phyloP scores from a whole-genome alignment of 164 flowering plant genomes.

The Berberis vulgaris region DNA sequence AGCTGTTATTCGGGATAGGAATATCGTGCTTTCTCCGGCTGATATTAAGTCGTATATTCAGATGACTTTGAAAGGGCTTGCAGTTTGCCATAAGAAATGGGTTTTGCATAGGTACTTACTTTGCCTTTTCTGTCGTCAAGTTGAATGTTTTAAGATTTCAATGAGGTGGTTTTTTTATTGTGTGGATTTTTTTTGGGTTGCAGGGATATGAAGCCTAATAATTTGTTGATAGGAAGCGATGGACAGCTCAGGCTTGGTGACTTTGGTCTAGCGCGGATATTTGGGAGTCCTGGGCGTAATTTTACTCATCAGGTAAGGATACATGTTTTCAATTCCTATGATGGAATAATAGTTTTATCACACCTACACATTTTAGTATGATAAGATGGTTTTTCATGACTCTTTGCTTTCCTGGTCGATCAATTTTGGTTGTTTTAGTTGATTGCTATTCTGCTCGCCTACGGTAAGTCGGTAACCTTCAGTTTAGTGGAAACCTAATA shows the following conservation, averaged over 20 bases:
- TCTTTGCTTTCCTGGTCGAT: no score
- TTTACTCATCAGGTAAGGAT: conserved; percentile 80
- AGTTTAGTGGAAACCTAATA: no score
- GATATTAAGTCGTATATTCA: conserved; percentile 85
- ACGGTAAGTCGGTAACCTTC: no score
- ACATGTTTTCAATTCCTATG: not conserved
- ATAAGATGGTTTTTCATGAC: no score
- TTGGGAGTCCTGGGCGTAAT: conserved; percentile 92
- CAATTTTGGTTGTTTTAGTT: no score
- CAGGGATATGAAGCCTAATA: conserved; percentile 99
- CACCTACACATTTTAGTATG: no score
- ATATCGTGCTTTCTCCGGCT: conserved; percentile 84
- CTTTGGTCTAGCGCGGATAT: conserved; percentile 92
- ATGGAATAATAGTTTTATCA: no score
- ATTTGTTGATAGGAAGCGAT: conserved; percentile 72
- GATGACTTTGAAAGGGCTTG: conserved; percentile 95
- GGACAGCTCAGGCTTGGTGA: conserved; percentile 94
- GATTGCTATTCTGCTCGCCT: no score
- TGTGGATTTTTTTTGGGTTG: conserved; percentile 7
- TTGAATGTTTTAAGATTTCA: not conserved
- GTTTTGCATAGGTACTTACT: conserved; percentile 75
- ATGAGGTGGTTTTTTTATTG: not conserved
- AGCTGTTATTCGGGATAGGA: conserved; percentile 90
- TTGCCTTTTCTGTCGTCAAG: not conserved
- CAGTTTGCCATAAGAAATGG: conserved; percentile 92